Conservation (phyloP, 305 asterid species). For the Fraxinus ornus region DNA sequence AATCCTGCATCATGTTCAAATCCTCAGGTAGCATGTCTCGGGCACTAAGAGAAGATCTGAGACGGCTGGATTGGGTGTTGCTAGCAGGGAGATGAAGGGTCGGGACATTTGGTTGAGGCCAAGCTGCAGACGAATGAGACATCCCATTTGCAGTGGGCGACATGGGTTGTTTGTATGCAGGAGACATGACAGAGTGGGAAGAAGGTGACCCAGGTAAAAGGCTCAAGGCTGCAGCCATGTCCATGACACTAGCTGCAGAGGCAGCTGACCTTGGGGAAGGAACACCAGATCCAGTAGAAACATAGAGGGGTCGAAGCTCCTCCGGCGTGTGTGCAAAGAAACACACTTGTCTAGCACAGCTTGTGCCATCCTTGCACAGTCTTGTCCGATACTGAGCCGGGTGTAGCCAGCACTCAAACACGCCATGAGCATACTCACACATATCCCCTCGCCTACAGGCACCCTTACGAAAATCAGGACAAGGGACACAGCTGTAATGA, state of each 20-base stretch:
- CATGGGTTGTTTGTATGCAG: slow-evolving; percentile 53
- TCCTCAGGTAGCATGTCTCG: slow-evolving; percentile 59
- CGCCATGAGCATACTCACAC: slow-evolving; percentile 79
- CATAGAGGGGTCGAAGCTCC: slow-evolving; percentile 71
- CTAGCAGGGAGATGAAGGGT: slow-evolving; percentile 67
- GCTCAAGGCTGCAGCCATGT: slow-evolving; percentile 62
- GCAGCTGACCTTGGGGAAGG: slow-evolving; percentile 62
- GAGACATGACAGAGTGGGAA: slow-evolving; percentile 50
- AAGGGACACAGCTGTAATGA: slow-evolving; percentile 74
- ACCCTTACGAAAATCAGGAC: slow-evolving; percentile 69
- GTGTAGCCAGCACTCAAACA: slow-evolving; percentile 76
- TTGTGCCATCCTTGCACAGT: slow-evolving; percentile 61
- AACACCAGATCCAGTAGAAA: slow-evolving; percentile 66
- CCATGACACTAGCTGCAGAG: slow-evolving; percentile 57
- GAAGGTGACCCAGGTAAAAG: slow-evolving; percentile 68
- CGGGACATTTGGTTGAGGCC: slow-evolving; percentile 72
- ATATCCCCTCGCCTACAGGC: slow-evolving; percentile 67
- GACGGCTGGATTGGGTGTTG: slow-evolving; percentile 70
- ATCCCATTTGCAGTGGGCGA: slow-evolving; percentile 57
- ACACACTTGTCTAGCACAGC: slow-evolving; percentile 64
- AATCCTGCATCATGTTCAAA: slow-evolving; percentile 37
- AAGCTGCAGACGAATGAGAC: slow-evolving; percentile 40
- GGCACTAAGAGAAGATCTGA: slow-evolving; percentile 67
- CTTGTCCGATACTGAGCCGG: slow-evolving; percentile 72
- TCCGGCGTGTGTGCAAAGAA: slow-evolving; percentile 65